phyloP scores from a whole-genome alignment of 1,284 basidiomycete species.

The Fomitiporia mediterranea region DNA sequence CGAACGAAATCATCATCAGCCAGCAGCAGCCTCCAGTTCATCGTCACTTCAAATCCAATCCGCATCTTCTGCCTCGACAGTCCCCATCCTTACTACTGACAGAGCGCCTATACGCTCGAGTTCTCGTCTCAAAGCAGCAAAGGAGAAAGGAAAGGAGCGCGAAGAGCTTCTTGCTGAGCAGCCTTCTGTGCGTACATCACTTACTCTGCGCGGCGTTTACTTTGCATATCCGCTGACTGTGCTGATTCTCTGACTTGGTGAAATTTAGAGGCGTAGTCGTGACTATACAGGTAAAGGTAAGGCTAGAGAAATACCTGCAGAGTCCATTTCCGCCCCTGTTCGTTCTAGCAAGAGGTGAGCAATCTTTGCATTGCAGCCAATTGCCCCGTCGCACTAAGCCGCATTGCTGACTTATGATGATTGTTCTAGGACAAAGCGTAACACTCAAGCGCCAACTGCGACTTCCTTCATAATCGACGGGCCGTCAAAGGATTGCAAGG shows the following conservation, averaged over 20 bases:
- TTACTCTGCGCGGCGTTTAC: neutral
- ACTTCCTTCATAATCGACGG: slow-evolving; percentile 68
- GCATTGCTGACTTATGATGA: slow-evolving; percentile 22
- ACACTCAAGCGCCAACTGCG: slow-evolving; percentile 38
- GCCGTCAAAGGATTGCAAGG: slow-evolving; percentile 64
- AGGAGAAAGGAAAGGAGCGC: slow-evolving; percentile 45
- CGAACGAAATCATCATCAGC: slow-evolving; percentile 58
- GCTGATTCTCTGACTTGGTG: neutral
- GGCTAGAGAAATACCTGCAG: slow-evolving; percentile 52
- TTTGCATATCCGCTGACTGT: neutral
- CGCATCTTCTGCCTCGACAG: slow-evolving; percentile 28
- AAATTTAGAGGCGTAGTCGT: slow-evolving; percentile 41
- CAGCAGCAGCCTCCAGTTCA: slow-evolving; percentile 50
- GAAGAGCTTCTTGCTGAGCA: slow-evolving; percentile 36
- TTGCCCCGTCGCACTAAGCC: slow-evolving; percentile 12
- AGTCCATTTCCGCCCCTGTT: slow-evolving; percentile 29
- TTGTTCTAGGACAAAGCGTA: slow-evolving; percentile 49
- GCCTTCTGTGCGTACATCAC: slow-evolving; percentile 1
- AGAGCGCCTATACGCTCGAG: slow-evolving; percentile 57
- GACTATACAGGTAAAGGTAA: slow-evolving; percentile 61
- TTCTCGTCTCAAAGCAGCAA: slow-evolving; percentile 69
- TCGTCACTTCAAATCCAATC: slow-evolving; percentile 30
- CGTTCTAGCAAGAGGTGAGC: slow-evolving; percentile 22
- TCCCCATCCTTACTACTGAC: slow-evolving; percentile 28
- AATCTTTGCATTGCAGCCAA: slow-evolving; percentile 14